A percentile compares a stretch with the other conserved stretches of the same genome.
Conservation (phyloP, 2,329 filamentous ascomycete genomes). For the Fusarium cicatricum region DNA sequence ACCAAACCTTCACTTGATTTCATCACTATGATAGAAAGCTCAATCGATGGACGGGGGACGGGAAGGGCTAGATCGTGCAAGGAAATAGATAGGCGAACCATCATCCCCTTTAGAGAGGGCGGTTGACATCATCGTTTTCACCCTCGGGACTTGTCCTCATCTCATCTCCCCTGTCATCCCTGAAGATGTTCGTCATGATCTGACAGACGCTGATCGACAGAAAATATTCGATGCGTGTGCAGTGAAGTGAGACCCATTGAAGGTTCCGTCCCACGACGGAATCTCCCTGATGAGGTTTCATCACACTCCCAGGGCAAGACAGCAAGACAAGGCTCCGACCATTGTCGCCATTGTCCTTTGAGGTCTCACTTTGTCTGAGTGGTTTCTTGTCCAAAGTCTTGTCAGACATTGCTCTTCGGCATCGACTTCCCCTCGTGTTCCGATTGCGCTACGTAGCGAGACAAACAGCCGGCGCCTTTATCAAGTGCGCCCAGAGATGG, state of each 20-base stretch:
- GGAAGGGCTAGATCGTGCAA: conserved; percentile 1
- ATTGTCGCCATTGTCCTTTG: conserved; percentile 1
- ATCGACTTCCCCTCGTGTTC: conserved; percentile 22
- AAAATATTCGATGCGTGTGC: conserved; percentile 13
- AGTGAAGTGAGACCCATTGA: conserved; percentile 33
- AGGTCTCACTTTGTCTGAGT: too few relatives aligned
- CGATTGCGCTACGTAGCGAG: conserved; percentile 16
- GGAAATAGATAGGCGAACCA: conserved; percentile 27
- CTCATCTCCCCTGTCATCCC: conserved; percentile 27
- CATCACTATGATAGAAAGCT: conserved; percentile 27
- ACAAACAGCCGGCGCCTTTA: conserved; percentile 8
- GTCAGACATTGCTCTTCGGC: conserved; percentile 25
- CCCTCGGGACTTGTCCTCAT: conserved; percentile 21
- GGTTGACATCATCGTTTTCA: conserved; percentile 30
- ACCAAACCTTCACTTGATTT: conserved; percentile 24
- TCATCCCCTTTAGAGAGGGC: conserved; percentile 8
- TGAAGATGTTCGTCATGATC: conserved; percentile 20
- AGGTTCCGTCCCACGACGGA: conserved; percentile 15
- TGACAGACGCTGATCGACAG: conserved; percentile 25
- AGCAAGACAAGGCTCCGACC: background rate
- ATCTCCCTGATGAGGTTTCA: conserved; percentile 6
- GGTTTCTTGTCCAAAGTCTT: too few relatives aligned
- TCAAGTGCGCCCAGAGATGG: conserved; percentile 10
- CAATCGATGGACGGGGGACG: conserved; percentile 21
- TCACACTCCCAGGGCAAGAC: background rate